Base-by-base conservation (phyloP, 1,284 basidiomycete species). In the Xerocomus cyaneibrunnescens region DNA sequence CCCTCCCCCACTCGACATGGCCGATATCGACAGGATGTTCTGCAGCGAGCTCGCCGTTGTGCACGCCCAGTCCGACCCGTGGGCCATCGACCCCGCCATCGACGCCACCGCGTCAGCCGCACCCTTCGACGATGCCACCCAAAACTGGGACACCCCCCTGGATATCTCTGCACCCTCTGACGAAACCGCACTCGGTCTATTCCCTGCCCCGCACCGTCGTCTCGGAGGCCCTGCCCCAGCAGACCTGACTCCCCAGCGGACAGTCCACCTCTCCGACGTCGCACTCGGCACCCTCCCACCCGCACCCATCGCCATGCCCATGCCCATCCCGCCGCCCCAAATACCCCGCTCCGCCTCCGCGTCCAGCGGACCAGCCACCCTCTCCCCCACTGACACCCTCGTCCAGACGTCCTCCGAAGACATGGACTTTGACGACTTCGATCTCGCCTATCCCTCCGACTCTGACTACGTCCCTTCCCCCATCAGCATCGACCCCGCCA, bases 21-120 rank as follows among this genome's bases (percentile, higher is more conserved):
- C 52, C 2, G 62, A 62, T 50, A 53, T 66, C 1, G 61, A 62
- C 47, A 60, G 57, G 34, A 66, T 62, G 62, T 59, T 63, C 5
- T 44, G 45, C 30, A 46, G 60, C 32, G 60, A 62, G n/a, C 47
- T 62, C 50, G 54, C 62, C 7, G 30, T 49, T 7, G 17, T 58
- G 8, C 39, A 37, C 0, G 19, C 47, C 2, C 42, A 52, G 23
- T 37, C 47, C 0, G 52, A 52, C 14, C 14, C 34, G 6, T 62
- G 60, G 60, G 25, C 23, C 0, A 17, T 57, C 37, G 48, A 53
- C 22, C 6, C 31, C n/a, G 19, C 25, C 1, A n/a, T 45, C 40
- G 27, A n/a, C 23, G 5, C 16, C 43, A 9, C 36, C 6, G 2
- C 36, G 3, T 8, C 3, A 16, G 13, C 21, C 9, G 27, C 25